These are phyloP conservation scores for Pestalotiopsis fici DNA, from an alignment of 2,329 filamentous ascomycete species.

Conservation along the genomic window DNA sequence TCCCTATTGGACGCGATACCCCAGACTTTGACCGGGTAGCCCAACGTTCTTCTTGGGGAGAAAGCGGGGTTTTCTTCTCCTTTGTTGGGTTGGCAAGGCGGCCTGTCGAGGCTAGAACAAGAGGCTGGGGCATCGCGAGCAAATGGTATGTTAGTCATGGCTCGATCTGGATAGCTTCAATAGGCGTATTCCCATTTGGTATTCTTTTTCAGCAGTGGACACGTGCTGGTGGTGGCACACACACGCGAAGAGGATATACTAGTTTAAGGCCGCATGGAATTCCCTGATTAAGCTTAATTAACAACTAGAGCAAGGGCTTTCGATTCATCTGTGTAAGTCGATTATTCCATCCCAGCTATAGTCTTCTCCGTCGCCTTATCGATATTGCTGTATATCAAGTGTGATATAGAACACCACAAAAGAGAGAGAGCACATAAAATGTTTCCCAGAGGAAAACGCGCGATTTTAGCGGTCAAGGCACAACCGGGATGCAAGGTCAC, in stretches of 20 bases:
- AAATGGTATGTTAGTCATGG: background rate
- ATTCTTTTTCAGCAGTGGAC: background rate
- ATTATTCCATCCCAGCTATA: background rate
- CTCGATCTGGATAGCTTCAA: background rate
- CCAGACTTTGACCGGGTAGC: background rate
- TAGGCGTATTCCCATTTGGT: background rate
- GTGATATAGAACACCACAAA: background rate
- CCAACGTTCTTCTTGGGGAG: background rate
- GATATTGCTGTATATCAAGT: background rate
- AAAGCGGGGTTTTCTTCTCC: background rate
- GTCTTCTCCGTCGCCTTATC: background rate
- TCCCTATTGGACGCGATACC: background rate
- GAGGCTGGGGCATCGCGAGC: background rate
- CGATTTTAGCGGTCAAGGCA: constrained; percentile 2
- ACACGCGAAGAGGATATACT: background rate
- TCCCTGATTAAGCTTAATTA: background rate
- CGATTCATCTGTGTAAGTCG: background rate
- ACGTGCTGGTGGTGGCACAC: background rate
- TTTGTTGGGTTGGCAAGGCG: background rate
- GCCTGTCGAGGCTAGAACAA: background rate
- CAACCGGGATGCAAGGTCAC: background rate
- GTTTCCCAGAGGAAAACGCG: background rate
- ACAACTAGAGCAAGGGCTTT: background rate
- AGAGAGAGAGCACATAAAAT: background rate
- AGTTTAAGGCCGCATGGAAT: background rate